These are phyloP conservation scores for Hymenoscyphus fraxineus DNA, from an alignment of 2,329 filamentous ascomycete genomes.

Conservation along the genomic window DNA sequence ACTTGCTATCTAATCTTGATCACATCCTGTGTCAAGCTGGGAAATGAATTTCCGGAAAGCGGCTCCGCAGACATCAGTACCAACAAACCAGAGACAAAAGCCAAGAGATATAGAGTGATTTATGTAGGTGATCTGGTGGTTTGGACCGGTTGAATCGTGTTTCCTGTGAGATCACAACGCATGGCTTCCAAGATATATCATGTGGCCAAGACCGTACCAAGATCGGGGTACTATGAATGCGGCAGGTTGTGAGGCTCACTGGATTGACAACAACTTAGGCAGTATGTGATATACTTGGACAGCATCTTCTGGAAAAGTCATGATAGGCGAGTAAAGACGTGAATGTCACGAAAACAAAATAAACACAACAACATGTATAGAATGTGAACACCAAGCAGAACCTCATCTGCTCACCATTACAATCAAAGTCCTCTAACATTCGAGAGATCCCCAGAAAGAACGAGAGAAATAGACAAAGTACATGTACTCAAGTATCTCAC, in stretches of 20 bases:
- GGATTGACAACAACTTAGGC: neutral
- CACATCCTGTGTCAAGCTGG: neutral
- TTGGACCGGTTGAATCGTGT: neutral
- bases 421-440: neutral
- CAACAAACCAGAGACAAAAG: neutral
- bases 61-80: neutral
- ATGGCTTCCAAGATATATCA: neutral
- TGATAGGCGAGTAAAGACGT: neutral
- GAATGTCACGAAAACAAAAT: neutral
- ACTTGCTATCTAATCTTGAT: neutral
- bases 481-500: no score
- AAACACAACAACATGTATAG: neutral
- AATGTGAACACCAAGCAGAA: neutral
- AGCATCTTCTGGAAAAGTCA: neutral
- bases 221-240: neutral
- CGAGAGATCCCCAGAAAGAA: no score
- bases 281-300: neutral
- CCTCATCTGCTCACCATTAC: neutral
- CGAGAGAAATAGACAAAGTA: no score
- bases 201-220: neutral
- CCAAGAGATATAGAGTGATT: neutral
- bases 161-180: neutral
- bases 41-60: neutral
- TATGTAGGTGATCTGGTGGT: neutral
- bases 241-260: constrained; percentile 1